phyloP scores from a whole-genome alignment of 768 basidiomycete species.

The Podaxis mareebaensis region DNA sequence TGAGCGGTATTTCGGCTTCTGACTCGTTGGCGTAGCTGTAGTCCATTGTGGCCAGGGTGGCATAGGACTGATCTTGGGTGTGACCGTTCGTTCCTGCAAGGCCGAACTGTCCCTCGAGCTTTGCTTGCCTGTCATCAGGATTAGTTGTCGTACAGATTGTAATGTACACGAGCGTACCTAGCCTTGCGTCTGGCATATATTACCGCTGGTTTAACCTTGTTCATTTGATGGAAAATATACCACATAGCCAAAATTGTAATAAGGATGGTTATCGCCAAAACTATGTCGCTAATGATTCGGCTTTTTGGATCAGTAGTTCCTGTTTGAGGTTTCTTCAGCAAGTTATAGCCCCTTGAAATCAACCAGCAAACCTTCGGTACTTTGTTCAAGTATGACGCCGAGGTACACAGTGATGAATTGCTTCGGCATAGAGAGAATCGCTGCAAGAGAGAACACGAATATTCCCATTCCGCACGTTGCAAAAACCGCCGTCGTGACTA shows the following conservation, averaged over 20 bases:
- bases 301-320: slow-evolving; percentile 45
- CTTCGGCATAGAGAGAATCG: slow-evolving; percentile 83
- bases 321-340: slow-evolving; percentile 16
- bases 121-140: slow-evolving; percentile 5
- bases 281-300: slow-evolving; percentile 66
- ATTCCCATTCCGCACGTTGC: slow-evolving; percentile 89
- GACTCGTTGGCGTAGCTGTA: neutral
- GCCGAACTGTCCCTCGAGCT: neutral
- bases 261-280: slow-evolving; percentile 65
- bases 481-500: slow-evolving; percentile 88
- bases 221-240: slow-evolving; percentile 79
- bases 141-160: neutral
- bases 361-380: slow-evolving; percentile 31
- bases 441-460: slow-evolving; percentile 73
- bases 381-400: slow-evolving; percentile 72
- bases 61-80: neutral
- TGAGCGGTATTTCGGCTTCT: slow-evolving; percentile 13
- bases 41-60: neutral
- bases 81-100: slow-evolving; percentile 1
- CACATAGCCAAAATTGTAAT: slow-evolving; percentile 80
- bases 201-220: slow-evolving; percentile 62
- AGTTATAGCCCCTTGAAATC: neutral
- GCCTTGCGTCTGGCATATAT: slow-evolving; percentile 73
- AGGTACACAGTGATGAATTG: slow-evolving; percentile 92
- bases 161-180: slow-evolving; percentile 39